Percentiles rank a stretch among this genome's conserved stretches.
phyloP scores from a whole-genome alignment of 2,329 filamentous ascomycete species.

The Daldinia sp. region DNA sequence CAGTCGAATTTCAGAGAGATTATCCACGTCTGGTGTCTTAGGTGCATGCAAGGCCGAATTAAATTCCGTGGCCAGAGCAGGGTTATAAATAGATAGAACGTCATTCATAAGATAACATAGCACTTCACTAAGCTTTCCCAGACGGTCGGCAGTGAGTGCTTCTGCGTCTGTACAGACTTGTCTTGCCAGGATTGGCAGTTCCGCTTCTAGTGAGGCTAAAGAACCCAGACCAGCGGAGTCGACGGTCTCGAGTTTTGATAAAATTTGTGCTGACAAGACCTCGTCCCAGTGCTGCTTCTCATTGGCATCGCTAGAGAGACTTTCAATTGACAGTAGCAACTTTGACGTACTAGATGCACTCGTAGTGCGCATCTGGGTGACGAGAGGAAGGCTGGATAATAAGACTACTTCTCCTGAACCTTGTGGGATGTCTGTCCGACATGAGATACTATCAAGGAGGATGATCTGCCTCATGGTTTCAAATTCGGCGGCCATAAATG shows the following conservation, averaged over 20 bases:
- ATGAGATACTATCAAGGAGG: slow-evolving; percentile 55
- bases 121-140: slow-evolving; percentile 61
- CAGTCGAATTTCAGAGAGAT: slow-evolving; percentile 41
- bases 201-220: slow-evolving; percentile 72
- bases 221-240: slow-evolving; percentile 68
- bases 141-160: slow-evolving; percentile 63
- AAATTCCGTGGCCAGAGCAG: slow-evolving; percentile 50
- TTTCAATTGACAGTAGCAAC: slow-evolving; percentile 62
- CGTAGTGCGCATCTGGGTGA: slow-evolving; percentile 59
- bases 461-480: slow-evolving; percentile 67
- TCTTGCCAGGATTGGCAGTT: slow-evolving; percentile 71
- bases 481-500: slow-evolving; percentile 68
- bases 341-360: slow-evolving; percentile 54
- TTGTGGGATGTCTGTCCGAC: slow-evolving; percentile 43
- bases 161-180: slow-evolving; percentile 64
- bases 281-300: slow-evolving; percentile 55
- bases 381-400: slow-evolving; percentile 61
- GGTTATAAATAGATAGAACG: slow-evolving; percentile 57
- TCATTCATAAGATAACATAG: slow-evolving; percentile 61
- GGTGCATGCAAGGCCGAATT: slow-evolving; percentile 44
- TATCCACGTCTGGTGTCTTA: slow-evolving; percentile 25
- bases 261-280: slow-evolving; percentile 63
- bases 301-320: slow-evolving; percentile 53
- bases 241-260: slow-evolving; percentile 66
- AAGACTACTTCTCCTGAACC: slow-evolving; percentile 58